Conservation (phyloP, 2,329 filamentous ascomycete genomes). For the Fusarium xylarioides region DNA sequence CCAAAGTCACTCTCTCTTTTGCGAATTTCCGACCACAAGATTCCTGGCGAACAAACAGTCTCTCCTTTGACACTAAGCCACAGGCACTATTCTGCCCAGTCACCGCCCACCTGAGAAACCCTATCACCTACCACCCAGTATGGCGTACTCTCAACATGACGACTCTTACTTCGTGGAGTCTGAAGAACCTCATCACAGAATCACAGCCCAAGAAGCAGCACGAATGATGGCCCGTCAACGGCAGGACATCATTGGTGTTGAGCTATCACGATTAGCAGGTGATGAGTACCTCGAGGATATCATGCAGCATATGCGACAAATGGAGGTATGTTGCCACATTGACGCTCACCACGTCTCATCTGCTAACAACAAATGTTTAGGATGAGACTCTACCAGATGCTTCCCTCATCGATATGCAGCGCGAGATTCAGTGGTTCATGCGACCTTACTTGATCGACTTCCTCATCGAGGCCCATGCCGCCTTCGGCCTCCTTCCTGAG, state of each 20-base stretch:
- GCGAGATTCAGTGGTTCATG: constrained; percentile 99
- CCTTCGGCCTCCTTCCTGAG: constrained; percentile 92
- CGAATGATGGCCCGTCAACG: constrained; percentile 82
- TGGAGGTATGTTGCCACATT: constrained; percentile 73
- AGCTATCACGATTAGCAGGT: constrained; percentile 83
- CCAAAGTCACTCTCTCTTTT: constrained; percentile 50
- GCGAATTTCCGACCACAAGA: constrained; percentile 54
- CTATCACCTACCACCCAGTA: constrained; percentile 47
- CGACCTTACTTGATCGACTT: constrained; percentile 97
- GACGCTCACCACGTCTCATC: not conserved
- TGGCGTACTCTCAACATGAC: constrained; percentile 57
- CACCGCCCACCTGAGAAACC: constrained; percentile 16
- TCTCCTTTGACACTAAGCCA: constrained; percentile 52
- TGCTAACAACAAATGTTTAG: constrained; percentile 49
- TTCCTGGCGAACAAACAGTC: constrained; percentile 63
- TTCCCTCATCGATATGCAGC: constrained; percentile 98
- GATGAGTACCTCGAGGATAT: constrained; percentile 96
- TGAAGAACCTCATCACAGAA: constrained; percentile 63
- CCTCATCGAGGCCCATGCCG: constrained; percentile 94
- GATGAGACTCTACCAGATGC: constrained; percentile 93
- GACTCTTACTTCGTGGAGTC: constrained; percentile 65
- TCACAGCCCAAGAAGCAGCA: constrained; percentile 77
- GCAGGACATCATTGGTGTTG: constrained; percentile 88
- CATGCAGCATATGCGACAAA: constrained; percentile 90
- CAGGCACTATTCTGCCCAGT: constrained; percentile 32